Evolutionary conservation across 1,284 basidiomycete species (phyloP), one percentile per base, ranked within the genome.

Genomic region (Cryptococcus neoformans): DNA sequence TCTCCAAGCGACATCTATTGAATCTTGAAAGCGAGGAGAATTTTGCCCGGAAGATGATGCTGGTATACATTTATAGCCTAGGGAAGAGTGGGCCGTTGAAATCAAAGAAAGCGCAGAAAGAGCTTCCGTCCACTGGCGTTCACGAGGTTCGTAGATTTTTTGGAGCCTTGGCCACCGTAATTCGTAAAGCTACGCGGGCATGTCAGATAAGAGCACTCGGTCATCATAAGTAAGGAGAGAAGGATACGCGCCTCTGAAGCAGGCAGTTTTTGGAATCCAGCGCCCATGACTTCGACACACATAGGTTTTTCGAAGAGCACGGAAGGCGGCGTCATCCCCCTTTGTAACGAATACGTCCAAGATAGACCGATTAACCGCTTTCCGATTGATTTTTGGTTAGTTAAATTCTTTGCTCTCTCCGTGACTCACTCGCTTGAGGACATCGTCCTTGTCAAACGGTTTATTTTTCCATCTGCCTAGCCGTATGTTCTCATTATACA

Each of bases 111-210:
- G 17, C 16, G 44, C 36, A 17, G 44, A 12, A 36, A 28, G 16
- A n/a, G 11, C 83, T 37, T 85, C 83, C 17, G 70, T 76, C 84
- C 88, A 90, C 9, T 78, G 70, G 14, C 89, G 82, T 56, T 90
- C 88, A 11, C 66, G 73, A 0, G 75, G 64, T 6, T 85, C 82
- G 67, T 83, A 84, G 4, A 87, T 77, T 68, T 90, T 91, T 36
- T 81, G 79, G 28, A 92, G 80, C 45, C 91, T 81, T 0, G 91
- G 89, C 74, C 89, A 93, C 5, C 91, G 86, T 3, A 92, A 79
- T 66, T 89, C 89, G 67, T 92, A 92, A 60, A 85, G 81, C 87
- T 91, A 64, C 11, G 1, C 36, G 21, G 21, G 21, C 21, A 21
- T 21, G 21, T 21, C 21, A 40, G 50, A 10, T 41, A 49, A 42